phyloP scores from a whole-genome alignment of 148 eudicot genomes.

The Chenopodium berlandieri region DNA sequence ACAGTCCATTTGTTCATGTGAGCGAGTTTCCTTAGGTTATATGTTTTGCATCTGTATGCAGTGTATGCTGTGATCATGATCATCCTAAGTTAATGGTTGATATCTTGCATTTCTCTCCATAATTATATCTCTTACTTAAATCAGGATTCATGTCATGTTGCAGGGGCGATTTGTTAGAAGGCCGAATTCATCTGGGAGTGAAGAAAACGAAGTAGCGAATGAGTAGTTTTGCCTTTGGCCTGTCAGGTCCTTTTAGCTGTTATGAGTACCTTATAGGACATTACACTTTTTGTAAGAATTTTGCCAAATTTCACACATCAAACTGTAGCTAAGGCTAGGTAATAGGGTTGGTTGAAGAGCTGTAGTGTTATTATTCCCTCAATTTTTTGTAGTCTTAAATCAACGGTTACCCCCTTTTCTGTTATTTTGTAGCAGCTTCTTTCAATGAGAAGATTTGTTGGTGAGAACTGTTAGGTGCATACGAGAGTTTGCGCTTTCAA shows the following conservation, averaged over 20 bases:
- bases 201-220: constrained; percentile 21
- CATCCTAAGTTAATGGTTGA: constrained; percentile 1
- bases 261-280: constrained; percentile 13
- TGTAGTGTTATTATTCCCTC: constrained; percentile 23
- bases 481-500: neutral
- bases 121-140: neutral
- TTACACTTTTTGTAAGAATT: constrained; percentile 27
- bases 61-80: neutral
- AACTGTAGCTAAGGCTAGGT: constrained; percentile 27
- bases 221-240: constrained; percentile 13
- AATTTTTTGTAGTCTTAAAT: constrained; percentile 27
- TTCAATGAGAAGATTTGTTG: constrained; percentile 17
- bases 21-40: neutral
- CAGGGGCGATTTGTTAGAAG: constrained; percentile 60
- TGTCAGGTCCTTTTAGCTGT: neutral
- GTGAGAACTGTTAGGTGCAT: constrained; percentile 6
- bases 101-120: constrained; percentile 32
- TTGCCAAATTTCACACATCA: constrained; percentile 20
- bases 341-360: constrained; percentile 27
- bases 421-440: neutral
- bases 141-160: constrained; percentile 11
- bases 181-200: constrained; percentile 47
- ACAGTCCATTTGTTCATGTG: neutral
- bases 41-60: neutral
- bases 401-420: neutral